Evolutionary conservation across 257 asterid species (phyloP), one percentile per base, ranked within the genome.

Genomic region (Cynanchum wilfordii): DNA sequence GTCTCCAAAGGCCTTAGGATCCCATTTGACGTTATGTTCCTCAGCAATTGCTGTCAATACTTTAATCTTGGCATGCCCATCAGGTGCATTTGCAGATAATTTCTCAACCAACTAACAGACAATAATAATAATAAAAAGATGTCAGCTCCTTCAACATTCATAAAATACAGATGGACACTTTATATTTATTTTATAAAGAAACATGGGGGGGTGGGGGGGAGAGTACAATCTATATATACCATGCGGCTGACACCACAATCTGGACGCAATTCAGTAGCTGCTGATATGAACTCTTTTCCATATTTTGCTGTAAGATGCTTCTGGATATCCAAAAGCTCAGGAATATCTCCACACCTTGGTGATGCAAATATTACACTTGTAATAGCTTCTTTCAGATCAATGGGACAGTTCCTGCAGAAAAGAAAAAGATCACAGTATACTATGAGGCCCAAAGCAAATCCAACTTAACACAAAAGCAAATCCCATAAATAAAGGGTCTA

Each of bases 281-380:
- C 89, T 75, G 84, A 71, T 11, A 85, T 84, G 75, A 95, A 92
- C 42, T 92, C 98, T 75, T 92, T 95, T 64, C 99, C 99, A 81
- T 95, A 95, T 79, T 95, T 95, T 38, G 90, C 86, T 7, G 87
- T 83, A 69, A 95, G 79, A 15, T 87, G 97, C 82, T 92, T 95
- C 86, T 85, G 83, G 38, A 80, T 86, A 70, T 95, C 98, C 69
- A 78, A 65, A 81, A 95, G 97, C 83, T 95, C 99, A 40, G 96
- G 92, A 77, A 95, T 82, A 77, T 95, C 99, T 76, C 96, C 99
- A 75, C 99, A 95, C 84, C 99, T 86, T 71, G 95, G 97, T 73
- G 99, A 84, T 47, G 99, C 93, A 83, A 92, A 95, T 56, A 89
- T 78, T 69, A 92, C 65, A 77, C 99, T 90, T 55, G 99, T 70